Conservation (phyloP, 352 stramenopile species). For the Phytophthora brassicae region DNA sequence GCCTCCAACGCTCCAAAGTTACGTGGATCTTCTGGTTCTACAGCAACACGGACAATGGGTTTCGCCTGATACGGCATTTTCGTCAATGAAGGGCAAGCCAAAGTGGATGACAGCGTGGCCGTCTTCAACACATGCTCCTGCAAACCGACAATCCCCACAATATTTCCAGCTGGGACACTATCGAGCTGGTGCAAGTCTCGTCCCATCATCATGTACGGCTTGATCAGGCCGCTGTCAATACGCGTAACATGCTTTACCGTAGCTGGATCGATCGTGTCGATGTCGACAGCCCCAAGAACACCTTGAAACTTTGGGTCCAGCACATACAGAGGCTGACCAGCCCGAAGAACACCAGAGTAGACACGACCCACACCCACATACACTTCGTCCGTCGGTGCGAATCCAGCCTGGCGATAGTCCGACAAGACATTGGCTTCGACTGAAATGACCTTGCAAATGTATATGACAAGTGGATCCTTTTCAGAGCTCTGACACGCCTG, state of each 20-base stretch:
- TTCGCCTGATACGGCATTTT: conserved; percentile 91
- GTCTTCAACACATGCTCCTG: conserved; percentile 91
- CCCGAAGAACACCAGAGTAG: conserved; percentile 84
- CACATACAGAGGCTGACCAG: conserved; percentile 70
- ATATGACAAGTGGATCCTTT: conserved; percentile 82
- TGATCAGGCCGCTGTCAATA: conserved; percentile 49
- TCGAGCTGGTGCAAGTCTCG: conserved; percentile 78
- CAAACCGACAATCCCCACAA: conserved; percentile 87
- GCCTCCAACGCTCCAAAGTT: conserved; percentile 86
- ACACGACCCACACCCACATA: conserved; percentile 93
- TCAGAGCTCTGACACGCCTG: conserved; percentile 55
- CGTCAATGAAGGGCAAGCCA: conserved; percentile 81
- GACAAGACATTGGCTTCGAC: conserved; percentile 87
- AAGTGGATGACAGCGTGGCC: conserved; percentile 82
- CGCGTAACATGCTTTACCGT: conserved; percentile 61
- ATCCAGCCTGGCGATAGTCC: conserved; percentile 56
- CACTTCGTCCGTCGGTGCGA: conserved; percentile 59
- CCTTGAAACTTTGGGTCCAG: conserved; percentile 91
- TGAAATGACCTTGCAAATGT: conserved; percentile 93
- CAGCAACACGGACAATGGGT: conserved; percentile 91
- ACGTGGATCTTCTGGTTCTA: conserved; percentile 86
- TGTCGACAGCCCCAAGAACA: conserved; percentile 36
- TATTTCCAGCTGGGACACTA: conserved; percentile 87
- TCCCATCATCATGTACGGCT: conserved; percentile 94
- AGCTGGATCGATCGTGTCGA: conserved; percentile 28